Base-by-base conservation (phyloP, 2,329 filamentous ascomycete genomes). In the Lasiodiplodia hormozganensis region DNA sequence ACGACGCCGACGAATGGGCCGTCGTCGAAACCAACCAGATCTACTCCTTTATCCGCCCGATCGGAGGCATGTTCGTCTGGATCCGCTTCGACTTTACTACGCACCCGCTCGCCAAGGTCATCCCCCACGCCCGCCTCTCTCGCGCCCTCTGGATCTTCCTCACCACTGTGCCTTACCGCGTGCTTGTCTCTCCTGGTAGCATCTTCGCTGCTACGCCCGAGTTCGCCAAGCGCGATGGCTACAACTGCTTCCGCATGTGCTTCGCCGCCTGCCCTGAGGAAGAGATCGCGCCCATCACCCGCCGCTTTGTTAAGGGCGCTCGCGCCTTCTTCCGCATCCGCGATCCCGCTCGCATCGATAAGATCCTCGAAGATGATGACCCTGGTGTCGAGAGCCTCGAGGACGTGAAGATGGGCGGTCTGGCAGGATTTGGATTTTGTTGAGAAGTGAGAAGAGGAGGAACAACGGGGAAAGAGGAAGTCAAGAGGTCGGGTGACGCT, bases 31-130 rank as follows among this genome's bases (percentile, higher is more conserved):
- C 92, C 80, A 90, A 87, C 0, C 85, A 86, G 70, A 86, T 97
- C 72, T 92, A 90, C 78, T 87, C 89, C 56, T 97, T 96, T 76
- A 81, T 86, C 72, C 93, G 92, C 85, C 94, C 94, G 0, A 87
- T 91, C 34, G 94, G 90, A 43, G 94, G 94, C 76, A 97, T 97
- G 94, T 97, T 97, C 78, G 80, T 96, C 68, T 97, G 94, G 94
- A 74, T 97, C 3, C 85, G 87, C 68, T 81, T 96, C 70, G 85
- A 89, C 76, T 91, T 94, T 73, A 87, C 90, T 67, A 83, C 84
- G 2, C 94, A 97, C 76, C 92, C 93, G 14, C 84, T 97, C 16
- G 89, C 84, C 77, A 78, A 79, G 31, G 76, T 82, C 52, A 78
- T 87, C 47, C 81, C 91, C 23, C 81, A 85, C 62, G 84, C 85